These are phyloP conservation scores for Neurospora tetrasperma DNA, from an alignment of 495 filamentous ascomycete species.

Conservation along the genomic window DNA sequence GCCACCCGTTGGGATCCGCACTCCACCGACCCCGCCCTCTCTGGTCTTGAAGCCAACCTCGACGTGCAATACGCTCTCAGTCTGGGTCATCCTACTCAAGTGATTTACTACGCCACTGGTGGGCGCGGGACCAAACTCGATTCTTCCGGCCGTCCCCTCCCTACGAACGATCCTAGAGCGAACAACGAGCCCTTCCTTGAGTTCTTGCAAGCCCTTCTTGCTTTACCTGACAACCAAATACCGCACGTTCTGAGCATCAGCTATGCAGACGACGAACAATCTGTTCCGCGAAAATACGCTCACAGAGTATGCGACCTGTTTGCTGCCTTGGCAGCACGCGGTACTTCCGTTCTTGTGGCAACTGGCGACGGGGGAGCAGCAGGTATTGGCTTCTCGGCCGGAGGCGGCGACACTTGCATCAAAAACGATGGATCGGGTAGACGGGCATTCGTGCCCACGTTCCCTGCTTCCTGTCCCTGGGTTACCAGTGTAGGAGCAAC, in stretches of 20 bases:
- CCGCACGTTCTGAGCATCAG: constrained; percentile 67
- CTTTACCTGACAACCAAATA: constrained; percentile 49
- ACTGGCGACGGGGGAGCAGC: constrained; percentile 66
- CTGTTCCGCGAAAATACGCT: constrained; percentile 54
- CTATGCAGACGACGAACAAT: constrained; percentile 59
- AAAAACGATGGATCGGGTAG: constrained; percentile 55
- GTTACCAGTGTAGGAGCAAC: constrained; percentile 72
- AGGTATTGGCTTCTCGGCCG: constrained; percentile 28
- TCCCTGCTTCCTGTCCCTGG: constrained; percentile 73
- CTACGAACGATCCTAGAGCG: constrained; percentile 25
- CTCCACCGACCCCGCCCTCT: constrained; percentile 13
- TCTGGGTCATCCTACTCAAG: constrained; percentile 47
- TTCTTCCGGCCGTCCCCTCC: constrained; percentile 36
- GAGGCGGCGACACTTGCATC: constrained; percentile 30
- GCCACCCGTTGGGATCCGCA: constrained; percentile 34
- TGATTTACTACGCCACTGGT: constrained; percentile 57
- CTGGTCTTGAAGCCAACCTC: constrained; percentile 55
- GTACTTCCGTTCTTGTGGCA: constrained; percentile 59
- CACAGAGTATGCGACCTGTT: constrained; percentile 59
- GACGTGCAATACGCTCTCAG: constrained; percentile 61
- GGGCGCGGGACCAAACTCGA: constrained; percentile 49
- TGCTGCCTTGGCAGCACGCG: constrained; percentile 61
- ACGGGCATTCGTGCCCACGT: constrained; percentile 54
- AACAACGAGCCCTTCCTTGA: constrained; percentile 76
- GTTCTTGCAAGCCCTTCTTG: constrained; percentile 58